Base-by-base conservation (phyloP, 495 filamentous ascomycete species). In the Cercophora scortea region DNA sequence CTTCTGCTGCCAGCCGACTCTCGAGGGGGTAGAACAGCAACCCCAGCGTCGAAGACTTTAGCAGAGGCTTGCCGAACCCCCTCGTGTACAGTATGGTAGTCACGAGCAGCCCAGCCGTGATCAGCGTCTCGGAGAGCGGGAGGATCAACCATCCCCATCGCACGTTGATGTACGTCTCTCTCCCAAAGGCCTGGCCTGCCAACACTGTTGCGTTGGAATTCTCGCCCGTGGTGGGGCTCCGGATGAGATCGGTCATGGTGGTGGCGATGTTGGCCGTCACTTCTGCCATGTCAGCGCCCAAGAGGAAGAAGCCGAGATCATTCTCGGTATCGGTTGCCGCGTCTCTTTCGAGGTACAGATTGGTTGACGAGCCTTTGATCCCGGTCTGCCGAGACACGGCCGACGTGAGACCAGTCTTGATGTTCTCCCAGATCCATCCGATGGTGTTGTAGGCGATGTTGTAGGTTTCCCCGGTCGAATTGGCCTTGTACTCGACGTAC, bases 141-240 rank as follows among this genome's bases (percentile, higher is more conserved):
- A 60, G 19, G 5, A 43, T n/a, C 32, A 60, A 19, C 52, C 53
- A 60, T 8, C 8, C 32, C 57, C 57, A 60, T 3, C 47, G 53
- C 34, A 60, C 57, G 4, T 49, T 8, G n/a, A 48, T 42, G 40
- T 46, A 60, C 15, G 49, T 46, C 33, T 52, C 49, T n/a, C 45
- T 42, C 3, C 15, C 36, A 35, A 36, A 59, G 6, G 56, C 56
- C 16, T 39, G n/a, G 12, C 56, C 56, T 4, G 16, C 8, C 6
- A 47, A 10, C 38, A 50, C 42, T 13, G 36, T 47, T 2, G 44
- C 42, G 38, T 44, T 38, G 19, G 8, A 16, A 38, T 55, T 60
- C 13, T 53, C 53, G 8, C 49, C 49, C 4, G 42, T 34, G 7
- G 12, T 15, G 49, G 16, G 11, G 18, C n/a, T 35, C 38, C 40